Evolutionary conservation across 108 stramenopile species (phyloP).

Genomic region (Stephanodiscus minutulus): DNA sequence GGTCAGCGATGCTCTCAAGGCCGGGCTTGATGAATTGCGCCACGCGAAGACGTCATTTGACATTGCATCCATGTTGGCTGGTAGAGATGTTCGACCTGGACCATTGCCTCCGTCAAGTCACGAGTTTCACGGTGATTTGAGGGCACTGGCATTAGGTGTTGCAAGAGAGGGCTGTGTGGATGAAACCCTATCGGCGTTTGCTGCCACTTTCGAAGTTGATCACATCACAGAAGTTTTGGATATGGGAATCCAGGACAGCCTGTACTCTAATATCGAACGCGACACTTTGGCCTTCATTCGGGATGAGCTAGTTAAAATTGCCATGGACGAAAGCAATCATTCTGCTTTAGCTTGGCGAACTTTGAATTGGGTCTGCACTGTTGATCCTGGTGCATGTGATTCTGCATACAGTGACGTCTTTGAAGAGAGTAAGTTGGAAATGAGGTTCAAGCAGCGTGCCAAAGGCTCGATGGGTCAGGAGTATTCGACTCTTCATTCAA

Average conservation of each 20-base stretch:
- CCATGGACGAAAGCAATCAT: constrained; percentile 58
- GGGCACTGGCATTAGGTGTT: constrained; percentile 50
- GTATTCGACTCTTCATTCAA: not conserved
- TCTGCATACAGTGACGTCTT: constrained; percentile 43
- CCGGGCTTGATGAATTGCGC: constrained; percentile 65
- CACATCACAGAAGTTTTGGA: constrained; percentile 25
- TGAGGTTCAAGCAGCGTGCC: constrained; percentile 22
- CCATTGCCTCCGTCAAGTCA: constrained; percentile 52
- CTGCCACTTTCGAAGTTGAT: constrained; percentile 49
- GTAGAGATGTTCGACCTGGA: constrained; percentile 49
- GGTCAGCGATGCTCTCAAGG: constrained; percentile 56
- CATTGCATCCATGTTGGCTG: constrained; percentile 52
- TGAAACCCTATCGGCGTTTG: constrained; percentile 63
- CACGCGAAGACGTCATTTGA: constrained; percentile 62
- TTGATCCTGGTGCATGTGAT: constrained; percentile 47
- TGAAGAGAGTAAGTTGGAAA: constrained; percentile 22
- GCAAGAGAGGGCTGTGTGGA: constrained; percentile 64
- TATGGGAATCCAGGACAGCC: constrained; percentile 6
- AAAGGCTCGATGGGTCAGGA: constrained; percentile 1
- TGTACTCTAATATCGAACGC: constrained; percentile 29
- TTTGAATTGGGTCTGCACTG: constrained; percentile 52
- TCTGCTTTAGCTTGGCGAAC: constrained; percentile 68
- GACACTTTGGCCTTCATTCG: constrained; percentile 40
- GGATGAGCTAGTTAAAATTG: constrained; percentile 51
- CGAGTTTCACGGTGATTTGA: constrained; percentile 50